Percentiles rank a stretch among this genome's conserved stretches.
Conservation (phyloP, 2,329 filamentous ascomycete genomes). For the Microsporum audouinii region DNA sequence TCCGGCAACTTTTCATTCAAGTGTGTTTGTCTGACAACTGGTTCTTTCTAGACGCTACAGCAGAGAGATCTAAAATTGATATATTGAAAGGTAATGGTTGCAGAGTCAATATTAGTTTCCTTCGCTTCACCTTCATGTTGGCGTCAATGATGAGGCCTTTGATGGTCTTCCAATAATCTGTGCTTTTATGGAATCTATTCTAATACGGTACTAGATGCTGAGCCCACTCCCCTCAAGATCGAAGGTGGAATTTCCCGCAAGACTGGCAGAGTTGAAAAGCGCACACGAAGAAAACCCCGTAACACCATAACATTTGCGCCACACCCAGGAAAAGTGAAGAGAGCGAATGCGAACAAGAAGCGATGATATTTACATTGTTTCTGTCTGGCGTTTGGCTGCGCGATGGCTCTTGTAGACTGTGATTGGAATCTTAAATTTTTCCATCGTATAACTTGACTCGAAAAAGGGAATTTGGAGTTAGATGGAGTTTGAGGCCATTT, state of each 20-base stretch:
- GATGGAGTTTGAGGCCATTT: not conserved
- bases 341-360: constrained; percentile 25
- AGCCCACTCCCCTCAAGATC: not conserved
- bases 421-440: not conserved
- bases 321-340: constrained; percentile 24
- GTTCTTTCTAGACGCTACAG: not conserved
- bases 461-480: not conserved
- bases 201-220: not conserved
- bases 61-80: constrained; percentile 4
- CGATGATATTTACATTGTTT: not conserved
- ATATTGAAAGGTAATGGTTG: not conserved
- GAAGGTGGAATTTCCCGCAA: constrained; percentile 1
- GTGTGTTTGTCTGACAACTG: not conserved
- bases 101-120: not conserved
- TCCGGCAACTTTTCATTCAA: not conserved
- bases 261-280: constrained; percentile 30
- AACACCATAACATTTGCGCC: constrained; percentile 31
- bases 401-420: not conserved
- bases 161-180: not conserved
- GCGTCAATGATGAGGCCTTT: too few species aligned
- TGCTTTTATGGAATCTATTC: not conserved
- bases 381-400: not conserved
- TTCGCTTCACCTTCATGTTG: not conserved
- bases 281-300: constrained; percentile 26
- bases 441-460: not conserved